Evolutionary conservation across 108 stramenopile species (phyloP), one percentile per base, ranked within the genome.

Genomic region (Nitzschia inconspicua): DNA sequence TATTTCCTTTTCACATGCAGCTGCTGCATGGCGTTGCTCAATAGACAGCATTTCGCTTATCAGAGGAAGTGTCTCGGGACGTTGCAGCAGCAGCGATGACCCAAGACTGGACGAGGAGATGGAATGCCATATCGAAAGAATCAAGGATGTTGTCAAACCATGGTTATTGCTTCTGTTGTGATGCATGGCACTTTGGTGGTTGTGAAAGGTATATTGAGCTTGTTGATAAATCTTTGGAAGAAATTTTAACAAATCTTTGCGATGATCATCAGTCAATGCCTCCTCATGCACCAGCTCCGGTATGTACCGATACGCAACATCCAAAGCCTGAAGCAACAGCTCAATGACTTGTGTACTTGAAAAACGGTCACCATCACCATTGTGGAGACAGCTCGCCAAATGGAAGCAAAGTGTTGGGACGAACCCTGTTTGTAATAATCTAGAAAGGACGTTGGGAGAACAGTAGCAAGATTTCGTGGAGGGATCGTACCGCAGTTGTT

Each of bases 111-210:
- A 44, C 6, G 68, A 61, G 4, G 68, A 61, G 40, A 37, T 53
- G 10, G 68, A 62, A 32, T 70, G 68, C 68, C 60, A 62, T 25
- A 70, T 60, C 3, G 68, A 70, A 6, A 70, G 16, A 6, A 70
- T 53, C 3, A 60, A 37, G n/a, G n/a, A n/a, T n/a, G n/a, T n/a
- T n/a, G n/a, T n/a, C 2, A 68, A 43, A 1, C 30, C 31, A 0
- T 16, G 14, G 26, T 13, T 6, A 7, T 27, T 24, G n/a, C n/a
- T n/a, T n/a, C n/a, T n/a, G 48, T 52, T 32, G 25, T 52, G 18
- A 7, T 18, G 16, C 2, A 25, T 8, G 16, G 20, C 35, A 18
- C 13, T 34, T 11, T 47, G 22, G 13, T 24, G 34, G n/a, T n/a
- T n/a, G n/a, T n/a, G n/a, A n/a, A n/a, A n/a, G n/a, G n/a, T n/a